Evolutionary conservation across 371 early-diverging fungal species (phyloP).

Genomic region (Synchytrium microbalum): DNA sequence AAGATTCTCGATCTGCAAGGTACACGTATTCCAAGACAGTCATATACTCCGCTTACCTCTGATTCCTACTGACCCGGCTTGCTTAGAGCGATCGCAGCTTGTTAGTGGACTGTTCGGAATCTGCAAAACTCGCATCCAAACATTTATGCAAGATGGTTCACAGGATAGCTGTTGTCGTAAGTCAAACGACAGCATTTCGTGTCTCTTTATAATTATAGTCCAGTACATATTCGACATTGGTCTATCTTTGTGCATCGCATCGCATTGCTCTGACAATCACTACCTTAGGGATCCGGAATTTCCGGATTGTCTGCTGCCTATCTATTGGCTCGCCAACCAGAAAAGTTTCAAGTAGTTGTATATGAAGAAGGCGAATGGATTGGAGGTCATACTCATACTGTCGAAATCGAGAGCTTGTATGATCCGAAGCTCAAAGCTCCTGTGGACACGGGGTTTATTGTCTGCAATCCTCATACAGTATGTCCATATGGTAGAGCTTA

Average conservation of each 20-base stretch:
- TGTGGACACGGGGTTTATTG: slow-evolving; percentile 64
- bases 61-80: too few relatives aligned
- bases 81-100: too few relatives aligned
- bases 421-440: slow-evolving; percentile 16
- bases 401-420: slow-evolving; percentile 32
- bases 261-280: background rate
- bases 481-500: too few relatives aligned
- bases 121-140: too few relatives aligned
- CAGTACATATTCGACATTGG: background rate
- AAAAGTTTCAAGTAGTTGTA: slow-evolving; percentile 36
- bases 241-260: background rate
- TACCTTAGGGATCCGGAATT: slow-evolving; percentile 36
- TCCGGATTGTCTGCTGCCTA: slow-evolving; percentile 45
- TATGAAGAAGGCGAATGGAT: slow-evolving; percentile 40
- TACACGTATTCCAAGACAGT: too few relatives aligned
- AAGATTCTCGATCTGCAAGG: too few relatives aligned
- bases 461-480: slow-evolving; percentile 45
- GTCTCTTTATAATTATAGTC: background rate
- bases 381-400: slow-evolving; percentile 60
- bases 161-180: background rate
- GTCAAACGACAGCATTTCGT: background rate
- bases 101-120: too few relatives aligned
- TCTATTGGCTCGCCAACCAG: slow-evolving; percentile 33
- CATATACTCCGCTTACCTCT: too few relatives aligned
- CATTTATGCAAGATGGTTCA: background rate